Conservation (phyloP, 2,329 filamentous ascomycete genomes). For the Colletotrichum aenigma region DNA sequence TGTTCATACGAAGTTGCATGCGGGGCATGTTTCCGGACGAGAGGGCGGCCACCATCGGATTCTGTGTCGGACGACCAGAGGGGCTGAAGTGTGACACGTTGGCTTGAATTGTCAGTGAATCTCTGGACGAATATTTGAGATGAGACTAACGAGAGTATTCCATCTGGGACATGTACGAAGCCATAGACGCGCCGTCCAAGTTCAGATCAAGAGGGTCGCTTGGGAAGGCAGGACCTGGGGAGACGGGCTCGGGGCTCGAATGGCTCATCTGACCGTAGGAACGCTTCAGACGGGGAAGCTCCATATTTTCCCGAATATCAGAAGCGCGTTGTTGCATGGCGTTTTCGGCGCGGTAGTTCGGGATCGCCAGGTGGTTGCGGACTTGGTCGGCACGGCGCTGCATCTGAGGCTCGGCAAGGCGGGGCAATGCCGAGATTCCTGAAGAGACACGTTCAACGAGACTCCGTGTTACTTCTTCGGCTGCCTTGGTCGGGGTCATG, state of each 20-base stretch:
- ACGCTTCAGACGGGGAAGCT: neutral
- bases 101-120: neutral
- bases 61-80: neutral
- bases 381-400: neutral
- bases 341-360: neutral
- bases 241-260: neutral
- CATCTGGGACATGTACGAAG: neutral
- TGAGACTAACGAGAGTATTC: neutral
- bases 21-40: neutral
- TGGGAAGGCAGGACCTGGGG: neutral
- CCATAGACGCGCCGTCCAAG: neutral
- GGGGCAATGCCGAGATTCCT: neutral
- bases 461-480: neutral
- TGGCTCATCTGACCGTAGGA: neutral
- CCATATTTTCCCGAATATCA: neutral
- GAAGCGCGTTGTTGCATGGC: neutral
- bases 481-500: neutral
- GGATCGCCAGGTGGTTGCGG: neutral
- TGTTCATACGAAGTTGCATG: neutral
- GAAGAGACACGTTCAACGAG: neutral
- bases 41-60: neutral
- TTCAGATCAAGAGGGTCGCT: neutral
- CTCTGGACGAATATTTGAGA: neutral
- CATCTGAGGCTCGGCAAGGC: neutral
- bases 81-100: neutral